Base-by-base conservation (phyloP, 257 asterid species). In the Oldenlandia corymbosa region DNA sequence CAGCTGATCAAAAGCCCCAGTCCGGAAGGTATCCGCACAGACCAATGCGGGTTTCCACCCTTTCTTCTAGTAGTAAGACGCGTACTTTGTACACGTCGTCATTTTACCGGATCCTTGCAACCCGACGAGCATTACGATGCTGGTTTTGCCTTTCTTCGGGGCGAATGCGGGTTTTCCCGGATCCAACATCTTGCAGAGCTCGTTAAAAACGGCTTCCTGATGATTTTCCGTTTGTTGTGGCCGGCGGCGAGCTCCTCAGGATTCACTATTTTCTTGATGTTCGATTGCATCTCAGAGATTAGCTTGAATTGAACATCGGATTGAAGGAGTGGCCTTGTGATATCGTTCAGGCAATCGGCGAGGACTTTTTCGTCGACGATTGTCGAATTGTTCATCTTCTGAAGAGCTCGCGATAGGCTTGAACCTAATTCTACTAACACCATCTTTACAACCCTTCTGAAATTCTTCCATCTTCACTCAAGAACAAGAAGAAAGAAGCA, bases 71-170 rank as follows among this genome's bases (percentile, higher is more conserved):
- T 90, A 91, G 86, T 82, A 72, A 71, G 54, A 79, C 7, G 97
- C 97, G 66, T 88, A 90, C 68, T 90, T 88, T 32, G 96, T 90
- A 77, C 96, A 90, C 1, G 97, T 88, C 0, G 97, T 90, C 2
- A 96, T 90, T 77, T 90, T 90, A 54, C 97, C 97, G n/a, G 96
- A 84, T 47, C 97, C 99, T 85, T 93, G 99, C 79, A 93, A 85
- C 76, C 97, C 99, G 54, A 93, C 97, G 71, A 93, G 90, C 97
- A 93, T 93, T 67, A 93, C 83, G 61, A 87, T 82, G 64, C 95
- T 81, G 21, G 90, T 20, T 76, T 87, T 90, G 75, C 92, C 97
- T 63, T 93, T 93, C 74, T 90, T 90, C 5, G 86, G 99, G 63
- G 88, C 68, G 73, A 87, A 93, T 42, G 92, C 64, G 60, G 97